Percentiles rank a stretch among this genome's conserved stretches.
These are phyloP conservation scores for Schwanniomyces sp. DNA, from an alignment of 805 yeast species.

Conservation along the genomic window DNA sequence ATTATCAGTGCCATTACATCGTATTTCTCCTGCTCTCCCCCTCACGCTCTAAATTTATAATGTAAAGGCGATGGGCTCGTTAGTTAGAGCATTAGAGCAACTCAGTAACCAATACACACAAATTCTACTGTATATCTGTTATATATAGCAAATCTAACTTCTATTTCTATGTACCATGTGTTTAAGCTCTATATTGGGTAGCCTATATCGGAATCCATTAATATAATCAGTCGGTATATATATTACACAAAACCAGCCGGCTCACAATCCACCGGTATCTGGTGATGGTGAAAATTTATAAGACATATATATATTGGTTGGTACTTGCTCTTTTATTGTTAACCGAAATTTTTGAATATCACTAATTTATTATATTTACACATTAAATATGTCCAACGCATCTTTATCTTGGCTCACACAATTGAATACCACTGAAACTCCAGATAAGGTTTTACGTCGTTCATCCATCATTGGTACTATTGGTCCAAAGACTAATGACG, in stretches of 20 bases:
- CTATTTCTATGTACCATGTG: background rate
- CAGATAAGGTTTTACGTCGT: slow-evolving; percentile 82
- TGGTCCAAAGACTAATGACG: slow-evolving; percentile 96
- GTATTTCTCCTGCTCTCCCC: background rate
- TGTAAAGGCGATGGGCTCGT: background rate
- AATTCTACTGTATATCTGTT: no score
- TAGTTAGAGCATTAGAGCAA: background rate
- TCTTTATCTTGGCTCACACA: slow-evolving; percentile 78
- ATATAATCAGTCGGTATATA: background rate
- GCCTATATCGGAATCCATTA: background rate
- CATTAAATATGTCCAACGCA: slow-evolving; percentile 37
- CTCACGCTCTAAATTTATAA: background rate
- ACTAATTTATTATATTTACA: background rate
- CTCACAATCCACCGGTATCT: slow-evolving; percentile 25
- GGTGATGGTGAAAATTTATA: background rate
- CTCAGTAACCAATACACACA: no score
- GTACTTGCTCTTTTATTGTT: background rate
- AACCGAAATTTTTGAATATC: background rate
- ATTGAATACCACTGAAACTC: slow-evolving; percentile 70
- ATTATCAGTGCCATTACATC: background rate
- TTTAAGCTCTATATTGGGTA: background rate
- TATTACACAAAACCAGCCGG: slow-evolving; percentile 17
- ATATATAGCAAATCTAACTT: no score
- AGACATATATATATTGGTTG: background rate
- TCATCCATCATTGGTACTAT: slow-evolving; percentile 97